Conservation (phyloP, 208 protist species). For the Kentomonas sorsogonicus region DNA sequence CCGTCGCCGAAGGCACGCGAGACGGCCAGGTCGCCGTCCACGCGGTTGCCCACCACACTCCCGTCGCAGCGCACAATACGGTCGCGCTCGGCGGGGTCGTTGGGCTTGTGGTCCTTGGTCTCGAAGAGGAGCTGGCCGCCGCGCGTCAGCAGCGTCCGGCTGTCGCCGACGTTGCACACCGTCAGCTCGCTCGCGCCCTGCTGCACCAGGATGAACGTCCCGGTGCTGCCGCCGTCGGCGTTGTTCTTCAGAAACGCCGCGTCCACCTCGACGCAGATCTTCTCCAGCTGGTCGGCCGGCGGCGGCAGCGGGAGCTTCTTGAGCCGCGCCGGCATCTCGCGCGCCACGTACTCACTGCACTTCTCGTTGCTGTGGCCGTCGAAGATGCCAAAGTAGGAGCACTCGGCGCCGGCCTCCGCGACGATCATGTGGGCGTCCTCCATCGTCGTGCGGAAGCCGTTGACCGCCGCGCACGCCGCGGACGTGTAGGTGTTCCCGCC, state of each 20-base stretch:
- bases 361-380: constrained; percentile 84
- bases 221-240: constrained; percentile 72
- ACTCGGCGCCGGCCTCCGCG: constrained; percentile 21
- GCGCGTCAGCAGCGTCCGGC: constrained; percentile 71
- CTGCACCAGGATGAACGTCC: constrained; percentile 67
- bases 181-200: constrained; percentile 35
- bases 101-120: constrained; percentile 91
- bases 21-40: constrained; percentile 92
- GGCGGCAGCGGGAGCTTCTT: constrained; percentile 42
- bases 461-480: constrained; percentile 49
- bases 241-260: constrained; percentile 56
- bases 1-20: constrained; percentile 91
- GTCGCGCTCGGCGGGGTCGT: constrained; percentile 47
- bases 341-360: constrained; percentile 77
- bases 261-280: constrained; percentile 70
- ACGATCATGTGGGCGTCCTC: constrained; percentile 84
- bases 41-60: constrained; percentile 78
- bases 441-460: constrained; percentile 84
- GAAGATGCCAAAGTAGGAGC: constrained; percentile 82
- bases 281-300: constrained; percentile 57
- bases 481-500: constrained; percentile 52
- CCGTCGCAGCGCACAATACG: constrained; percentile 88
- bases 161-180: constrained; percentile 90
- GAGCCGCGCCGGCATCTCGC: constrained; percentile 44
- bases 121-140: constrained; percentile 57